Conservation (phyloP, 2,329 filamentous ascomycete genomes). For the Monilinia fructicola region DNA sequence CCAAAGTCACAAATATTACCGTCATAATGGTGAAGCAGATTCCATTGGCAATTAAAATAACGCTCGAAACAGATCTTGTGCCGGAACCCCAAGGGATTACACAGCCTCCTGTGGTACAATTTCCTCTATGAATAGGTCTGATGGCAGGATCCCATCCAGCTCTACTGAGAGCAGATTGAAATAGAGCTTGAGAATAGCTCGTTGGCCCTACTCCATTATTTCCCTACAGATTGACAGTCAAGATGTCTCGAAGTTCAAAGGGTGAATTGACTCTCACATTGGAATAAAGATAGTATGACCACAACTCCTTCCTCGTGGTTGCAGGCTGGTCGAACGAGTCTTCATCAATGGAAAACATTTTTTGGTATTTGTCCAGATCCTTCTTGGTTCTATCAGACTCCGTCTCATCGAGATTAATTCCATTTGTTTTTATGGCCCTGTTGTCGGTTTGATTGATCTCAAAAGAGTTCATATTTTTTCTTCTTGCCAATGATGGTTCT, state of each 20-base stretch:
- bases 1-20: conserved; percentile 45
- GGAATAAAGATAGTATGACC: conserved; percentile 48
- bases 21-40: conserved; percentile 47
- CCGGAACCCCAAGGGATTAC: conserved; percentile 45
- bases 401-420: conserved; percentile 21
- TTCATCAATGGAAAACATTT: conserved; percentile 43
- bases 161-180: conserved; percentile 44
- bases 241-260: neutral
- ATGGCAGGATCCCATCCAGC: conserved; percentile 44
- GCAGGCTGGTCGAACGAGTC: conserved; percentile 43
- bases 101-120: conserved; percentile 39
- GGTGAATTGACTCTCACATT: conserved; percentile 36
- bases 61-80: conserved; percentile 42
- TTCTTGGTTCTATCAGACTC: conserved; percentile 30
- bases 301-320: conserved; percentile 45
- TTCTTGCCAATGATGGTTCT: conserved; percentile 7
- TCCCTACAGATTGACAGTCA: conserved; percentile 30
- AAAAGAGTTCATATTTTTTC: conserved; percentile 7
- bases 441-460: conserved; percentile 23
- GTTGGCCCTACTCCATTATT: conserved; percentile 47
- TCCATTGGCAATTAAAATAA: conserved; percentile 46
- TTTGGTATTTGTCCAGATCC: conserved; percentile 41
- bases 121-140: conserved; percentile 31
- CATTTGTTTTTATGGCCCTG: conserved; percentile 18
- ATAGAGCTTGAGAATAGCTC: conserved; percentile 45